phyloP scores from a whole-genome alignment of 1,139 yeast genomes.

The Yamadazyma oceani region DNA sequence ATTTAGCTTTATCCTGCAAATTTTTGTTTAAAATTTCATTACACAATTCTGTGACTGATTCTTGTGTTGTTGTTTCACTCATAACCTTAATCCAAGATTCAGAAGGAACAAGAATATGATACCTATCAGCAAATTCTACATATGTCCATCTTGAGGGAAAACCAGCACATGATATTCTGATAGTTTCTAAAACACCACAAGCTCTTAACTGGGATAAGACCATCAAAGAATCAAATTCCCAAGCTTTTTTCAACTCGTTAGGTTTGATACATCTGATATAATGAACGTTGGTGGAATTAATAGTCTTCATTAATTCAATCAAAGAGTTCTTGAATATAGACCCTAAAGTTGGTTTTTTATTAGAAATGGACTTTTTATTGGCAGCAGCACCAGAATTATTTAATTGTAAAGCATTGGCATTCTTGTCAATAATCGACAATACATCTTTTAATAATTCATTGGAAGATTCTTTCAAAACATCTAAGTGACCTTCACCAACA shows the following conservation, averaged over 20 bases:
- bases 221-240: constrained; percentile 96
- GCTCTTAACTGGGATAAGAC: constrained; percentile 94
- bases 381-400: constrained; percentile 36
- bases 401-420: constrained; percentile 54
- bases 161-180: constrained; percentile 95
- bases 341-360: constrained; percentile 90
- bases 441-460: constrained; percentile 55
- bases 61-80: constrained; percentile 54
- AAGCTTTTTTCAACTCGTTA: constrained; percentile 87
- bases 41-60: constrained; percentile 64
- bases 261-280: constrained; percentile 98
- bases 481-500: constrained; percentile 93
- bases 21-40: constrained; percentile 62
- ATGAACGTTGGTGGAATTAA: constrained; percentile 91
- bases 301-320: constrained; percentile 89
- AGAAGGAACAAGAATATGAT: constrained; percentile 78
- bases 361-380: constrained; percentile 35
- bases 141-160: constrained; percentile 97
- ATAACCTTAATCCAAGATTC: constrained; percentile 65
- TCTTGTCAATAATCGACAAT: constrained; percentile 63
- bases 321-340: constrained; percentile 90
- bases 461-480: constrained; percentile 69
- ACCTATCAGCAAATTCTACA: constrained; percentile 88
- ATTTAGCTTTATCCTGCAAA: constrained; percentile 64
- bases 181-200: constrained; percentile 97